Base-by-base conservation (phyloP, 2,329 filamentous ascomycete genomes). In the Volutella citrinella region DNA sequence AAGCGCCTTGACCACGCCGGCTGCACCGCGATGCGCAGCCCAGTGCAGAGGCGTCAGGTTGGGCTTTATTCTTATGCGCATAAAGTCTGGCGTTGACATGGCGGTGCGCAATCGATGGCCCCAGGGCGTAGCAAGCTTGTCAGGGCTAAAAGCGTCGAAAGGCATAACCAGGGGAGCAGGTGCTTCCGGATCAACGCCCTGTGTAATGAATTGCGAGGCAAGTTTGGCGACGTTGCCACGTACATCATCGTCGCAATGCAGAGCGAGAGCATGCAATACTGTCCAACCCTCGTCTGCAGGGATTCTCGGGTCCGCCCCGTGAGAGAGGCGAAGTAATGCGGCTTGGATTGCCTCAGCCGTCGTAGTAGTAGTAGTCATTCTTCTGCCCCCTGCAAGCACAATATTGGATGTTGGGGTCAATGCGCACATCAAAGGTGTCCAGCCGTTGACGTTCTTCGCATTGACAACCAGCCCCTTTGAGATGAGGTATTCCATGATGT, bases 381-480 rank as follows among this genome's bases (percentile, higher is more conserved):
- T n/a, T n/a, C n/a, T n/a, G n/a, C n/a, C n/a, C n/a, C n/a, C n/a
- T n/a, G n/a, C n/a, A n/a, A n/a, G n/a, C n/a, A n/a, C n/a, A n/a
- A n/a, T 4, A 15, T 26, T 15, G 22, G 18, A 15, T 28, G 16
- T 35, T 9, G 39, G 49, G 9, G 32, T 24, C 3, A 59, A 31
- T 7, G 54, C 53, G 24, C 54, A 59, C 19, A 55, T 32, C 13
- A 59, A 36, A 6, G 56, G 55, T 10, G 55, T 60, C 56, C 55
- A 60, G 27, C 51, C 46, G 26, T 53, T 51, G 9, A 30, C 10
- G 36, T 39, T 59, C 2, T 16, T 19, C 2, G 30, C 25, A 27
- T 59, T 49, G 18, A 53, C 41, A 27, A 53, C 32, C 2, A 49
- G 14, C 19, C 52, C 47, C 4, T 26, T 27, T 14, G 31, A 26